Evolutionary conservation across 768 basidiomycete genomes (phyloP).

Genomic region (Leucocoprinus sp.): DNA sequence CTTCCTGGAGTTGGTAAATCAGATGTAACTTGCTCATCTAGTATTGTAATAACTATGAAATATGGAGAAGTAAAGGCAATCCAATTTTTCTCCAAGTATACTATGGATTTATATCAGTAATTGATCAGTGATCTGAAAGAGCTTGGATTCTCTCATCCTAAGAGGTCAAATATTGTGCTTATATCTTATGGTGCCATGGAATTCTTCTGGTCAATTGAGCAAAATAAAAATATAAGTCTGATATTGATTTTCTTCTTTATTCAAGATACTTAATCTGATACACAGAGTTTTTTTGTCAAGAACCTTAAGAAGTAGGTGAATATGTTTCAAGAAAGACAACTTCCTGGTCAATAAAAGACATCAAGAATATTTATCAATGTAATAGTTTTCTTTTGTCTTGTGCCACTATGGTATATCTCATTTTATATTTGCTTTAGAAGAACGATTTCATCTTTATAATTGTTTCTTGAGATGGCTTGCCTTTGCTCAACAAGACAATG

Average conservation of each 20-base stretch:
- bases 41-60: slow-evolving; percentile 23
- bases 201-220: slow-evolving; percentile 19
- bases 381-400: slow-evolving; percentile 4
- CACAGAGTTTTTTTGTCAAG: slow-evolving; percentile 3
- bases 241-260: neutral
- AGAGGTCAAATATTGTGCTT: slow-evolving; percentile 24
- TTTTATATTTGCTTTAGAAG: slow-evolving; percentile 8
- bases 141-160: slow-evolving; percentile 34
- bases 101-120: slow-evolving; percentile 17
- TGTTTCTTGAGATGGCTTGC: too few species aligned
- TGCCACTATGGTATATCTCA: slow-evolving; percentile 2
- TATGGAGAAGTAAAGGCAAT: slow-evolving; percentile 30
- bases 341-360: slow-evolving; percentile 6
- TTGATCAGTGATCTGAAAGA: slow-evolving; percentile 25
- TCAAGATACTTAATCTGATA: neutral
- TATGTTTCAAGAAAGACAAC: neutral
- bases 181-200: slow-evolving; percentile 25
- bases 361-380: slow-evolving; percentile 24
- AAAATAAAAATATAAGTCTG: slow-evolving; percentile 16
- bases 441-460: too few species aligned
- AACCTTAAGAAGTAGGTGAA: slow-evolving; percentile 6
- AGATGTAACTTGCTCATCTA: neutral
- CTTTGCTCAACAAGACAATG: too few species aligned
- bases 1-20: neutral
- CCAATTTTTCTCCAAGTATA: slow-evolving; percentile 25